Evolutionary conservation across 331 rosid species (phyloP).

Genomic region (Arachis monticola): DNA sequence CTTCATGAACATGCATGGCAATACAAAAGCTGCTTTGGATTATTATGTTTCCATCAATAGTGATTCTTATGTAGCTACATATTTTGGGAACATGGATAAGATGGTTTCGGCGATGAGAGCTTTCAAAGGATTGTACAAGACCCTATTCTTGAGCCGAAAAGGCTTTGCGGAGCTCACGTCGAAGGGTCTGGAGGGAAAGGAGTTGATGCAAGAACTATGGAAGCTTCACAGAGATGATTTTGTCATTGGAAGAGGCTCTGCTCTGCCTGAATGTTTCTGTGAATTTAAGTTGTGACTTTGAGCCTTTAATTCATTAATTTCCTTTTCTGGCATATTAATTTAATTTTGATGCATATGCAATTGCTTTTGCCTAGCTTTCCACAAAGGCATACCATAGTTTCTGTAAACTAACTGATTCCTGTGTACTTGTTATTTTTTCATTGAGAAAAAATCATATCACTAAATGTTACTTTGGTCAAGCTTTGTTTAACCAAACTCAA

Average conservation of each 20-base stretch:
- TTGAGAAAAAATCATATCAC: not conserved
- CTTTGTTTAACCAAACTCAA: too few relatives aligned
- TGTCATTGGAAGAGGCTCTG: constrained; percentile 80
- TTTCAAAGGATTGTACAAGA: constrained; percentile 65
- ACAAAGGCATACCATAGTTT: not conserved
- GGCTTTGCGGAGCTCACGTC: constrained; percentile 76
- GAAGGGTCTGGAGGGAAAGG: constrained; percentile 62
- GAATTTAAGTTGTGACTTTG: constrained; percentile 74
- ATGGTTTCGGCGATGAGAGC: constrained; percentile 97
- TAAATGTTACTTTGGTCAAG: not conserved
- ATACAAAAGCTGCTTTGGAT: constrained; percentile 96
- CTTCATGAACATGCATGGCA: constrained; percentile 89
- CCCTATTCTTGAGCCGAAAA: constrained; percentile 76
- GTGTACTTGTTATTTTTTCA: not conserved
- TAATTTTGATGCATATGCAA: not conserved
- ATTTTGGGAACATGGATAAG: constrained; percentile 97
- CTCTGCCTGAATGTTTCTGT: constrained; percentile 80
- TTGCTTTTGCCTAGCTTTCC: constrained; percentile 1
- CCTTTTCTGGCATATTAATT: constrained; percentile 5
- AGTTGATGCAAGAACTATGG: constrained; percentile 66
- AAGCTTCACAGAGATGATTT: constrained; percentile 74
- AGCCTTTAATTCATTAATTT: constrained; percentile 10
- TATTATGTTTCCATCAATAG: constrained; percentile 82
- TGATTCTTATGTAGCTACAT: constrained; percentile 83
- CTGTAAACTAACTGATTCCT: constrained; percentile 25